phyloP scores from a whole-genome alignment of 169 alveolate species.

The Cryptosporidium viatorum region DNA sequence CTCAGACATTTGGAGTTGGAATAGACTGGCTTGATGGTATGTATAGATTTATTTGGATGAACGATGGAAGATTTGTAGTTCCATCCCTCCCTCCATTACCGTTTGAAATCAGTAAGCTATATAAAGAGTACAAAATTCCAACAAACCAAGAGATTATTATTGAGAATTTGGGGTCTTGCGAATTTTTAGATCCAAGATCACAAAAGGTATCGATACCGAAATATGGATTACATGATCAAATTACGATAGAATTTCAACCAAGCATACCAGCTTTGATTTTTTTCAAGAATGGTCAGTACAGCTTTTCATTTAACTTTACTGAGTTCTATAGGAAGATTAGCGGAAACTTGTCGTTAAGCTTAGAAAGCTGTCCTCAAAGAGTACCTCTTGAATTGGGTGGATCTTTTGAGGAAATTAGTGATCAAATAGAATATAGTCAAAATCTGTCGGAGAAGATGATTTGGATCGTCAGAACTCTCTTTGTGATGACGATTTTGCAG shows the following conservation, averaged over 20 bases:
- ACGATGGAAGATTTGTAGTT: conserved; percentile 60
- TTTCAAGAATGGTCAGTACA: conserved; percentile 80
- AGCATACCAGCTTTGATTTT: conserved; percentile 83
- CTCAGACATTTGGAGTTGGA: conserved; percentile 47
- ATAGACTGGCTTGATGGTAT: conserved; percentile 72
- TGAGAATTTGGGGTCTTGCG: not conserved
- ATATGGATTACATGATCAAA: conserved; percentile 78
- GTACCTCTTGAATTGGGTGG: no score
- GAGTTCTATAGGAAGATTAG: conserved; percentile 81
- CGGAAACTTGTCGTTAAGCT: not conserved
- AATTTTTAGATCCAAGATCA: not conserved
- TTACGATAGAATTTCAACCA: conserved; percentile 86
- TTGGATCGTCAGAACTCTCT: conserved; percentile 37
- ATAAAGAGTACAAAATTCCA: conserved; percentile 58
- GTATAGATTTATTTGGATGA: conserved; percentile 46
- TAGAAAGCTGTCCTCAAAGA: not conserved
- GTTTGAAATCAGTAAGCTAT: conserved; percentile 45
- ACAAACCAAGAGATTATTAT: conserved; percentile 33
- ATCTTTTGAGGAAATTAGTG: not conserved
- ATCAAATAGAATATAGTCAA: not conserved
- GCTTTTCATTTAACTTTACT: conserved; percentile 85
- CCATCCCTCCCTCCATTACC: conserved; percentile 63
- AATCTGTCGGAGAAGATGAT: conserved; percentile 10
- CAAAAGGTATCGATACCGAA: conserved; percentile 32
- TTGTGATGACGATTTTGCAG: conserved; percentile 55